phyloP scores from a whole-genome alignment of 768 basidiomycete genomes.

The Lentinula sp. region DNA sequence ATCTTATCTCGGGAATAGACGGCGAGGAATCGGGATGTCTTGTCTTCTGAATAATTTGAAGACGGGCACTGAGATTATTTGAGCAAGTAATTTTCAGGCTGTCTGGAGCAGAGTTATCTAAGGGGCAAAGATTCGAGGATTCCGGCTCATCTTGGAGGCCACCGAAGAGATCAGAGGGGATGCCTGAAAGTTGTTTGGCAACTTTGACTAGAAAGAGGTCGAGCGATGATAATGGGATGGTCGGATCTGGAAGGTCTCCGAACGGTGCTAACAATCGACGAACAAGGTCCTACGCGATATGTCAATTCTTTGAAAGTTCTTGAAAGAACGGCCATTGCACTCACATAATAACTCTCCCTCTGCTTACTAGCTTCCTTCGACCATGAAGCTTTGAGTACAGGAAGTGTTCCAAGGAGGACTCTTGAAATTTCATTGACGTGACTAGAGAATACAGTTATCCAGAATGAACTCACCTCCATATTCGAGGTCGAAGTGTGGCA shows the following conservation, averaged over 20 bases:
- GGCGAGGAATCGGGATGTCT: slow-evolving; percentile 16
- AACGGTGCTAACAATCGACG: slow-evolving; percentile 57
- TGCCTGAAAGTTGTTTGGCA: slow-evolving; percentile 49
- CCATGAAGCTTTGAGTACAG: slow-evolving; percentile 55
- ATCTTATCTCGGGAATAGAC: slow-evolving; percentile 34
- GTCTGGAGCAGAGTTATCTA: slow-evolving; percentile 41
- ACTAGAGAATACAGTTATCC: neutral
- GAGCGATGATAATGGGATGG: slow-evolving; percentile 27
- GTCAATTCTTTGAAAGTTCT: slow-evolving; percentile 3
- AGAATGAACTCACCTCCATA: slow-evolving; percentile 60
- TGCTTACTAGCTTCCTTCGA: slow-evolving; percentile 49
- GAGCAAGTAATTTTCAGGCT: slow-evolving; percentile 44
- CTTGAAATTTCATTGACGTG: slow-evolving; percentile 23
- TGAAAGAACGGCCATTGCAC: slow-evolving; percentile 31
- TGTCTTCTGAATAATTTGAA: slow-evolving; percentile 35
- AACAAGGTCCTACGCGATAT: slow-evolving; percentile 53
- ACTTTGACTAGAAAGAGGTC: slow-evolving; percentile 46
- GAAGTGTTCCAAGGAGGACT: slow-evolving; percentile 58
- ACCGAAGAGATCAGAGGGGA: slow-evolving; percentile 44
- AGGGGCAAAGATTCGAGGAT: slow-evolving; percentile 35
- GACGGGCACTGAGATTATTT: slow-evolving; percentile 45
- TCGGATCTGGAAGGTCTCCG: slow-evolving; percentile 33
- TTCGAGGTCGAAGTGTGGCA: slow-evolving; percentile 65
- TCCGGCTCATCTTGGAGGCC: slow-evolving; percentile 52
- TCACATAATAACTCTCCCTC: slow-evolving; percentile 68